Evolutionary conservation across 805 yeast species (phyloP).

Genomic region (Clavispora asparagi): DNA sequence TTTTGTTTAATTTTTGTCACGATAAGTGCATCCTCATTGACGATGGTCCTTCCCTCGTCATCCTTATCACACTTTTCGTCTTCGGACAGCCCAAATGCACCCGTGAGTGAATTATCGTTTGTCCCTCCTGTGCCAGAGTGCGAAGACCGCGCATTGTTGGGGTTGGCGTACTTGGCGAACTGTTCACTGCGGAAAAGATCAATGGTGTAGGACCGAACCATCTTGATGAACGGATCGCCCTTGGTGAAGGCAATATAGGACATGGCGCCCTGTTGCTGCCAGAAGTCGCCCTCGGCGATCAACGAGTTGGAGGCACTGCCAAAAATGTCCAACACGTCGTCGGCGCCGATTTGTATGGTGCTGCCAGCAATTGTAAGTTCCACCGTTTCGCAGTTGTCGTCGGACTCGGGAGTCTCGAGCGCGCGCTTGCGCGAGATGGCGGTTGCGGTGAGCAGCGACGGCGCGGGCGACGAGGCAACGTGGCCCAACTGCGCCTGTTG

Average conservation of each 20-base stretch:
- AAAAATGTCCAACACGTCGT: slow-evolving; percentile 30
- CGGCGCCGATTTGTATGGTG: slow-evolving; percentile 25
- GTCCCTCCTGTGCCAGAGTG: neutral
- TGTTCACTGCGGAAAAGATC: slow-evolving; percentile 30
- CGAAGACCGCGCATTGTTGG: slow-evolving; percentile 3
- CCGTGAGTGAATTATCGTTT: neutral
- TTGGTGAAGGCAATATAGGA: slow-evolving; percentile 38
- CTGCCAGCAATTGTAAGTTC: slow-evolving; percentile 33
- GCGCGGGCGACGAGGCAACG: neutral
- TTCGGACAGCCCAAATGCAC: neutral
- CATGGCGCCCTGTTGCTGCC: slow-evolving; percentile 38
- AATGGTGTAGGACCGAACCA: slow-evolving; percentile 31
- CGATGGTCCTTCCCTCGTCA: neutral
- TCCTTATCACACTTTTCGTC: neutral
- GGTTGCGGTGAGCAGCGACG: too few relatives aligned
- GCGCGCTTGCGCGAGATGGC: neutral
- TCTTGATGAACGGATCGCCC: slow-evolving; percentile 34
- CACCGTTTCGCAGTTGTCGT: slow-evolving; percentile 6
- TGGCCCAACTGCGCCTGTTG: neutral
- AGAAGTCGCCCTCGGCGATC: slow-evolving; percentile 30
- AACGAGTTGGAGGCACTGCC: slow-evolving; percentile 31
- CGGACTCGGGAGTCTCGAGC: neutral
- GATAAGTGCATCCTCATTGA: slow-evolving; percentile 25
- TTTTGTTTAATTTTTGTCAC: slow-evolving; percentile 20
- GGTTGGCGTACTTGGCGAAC: slow-evolving; percentile 25